A percentile compares a stretch with the other conserved stretches of the same genome.
These are phyloP conservation scores for Epithemia pelagica DNA, from an alignment of 108 stramenopile genomes.

Conservation along the genomic window DNA sequence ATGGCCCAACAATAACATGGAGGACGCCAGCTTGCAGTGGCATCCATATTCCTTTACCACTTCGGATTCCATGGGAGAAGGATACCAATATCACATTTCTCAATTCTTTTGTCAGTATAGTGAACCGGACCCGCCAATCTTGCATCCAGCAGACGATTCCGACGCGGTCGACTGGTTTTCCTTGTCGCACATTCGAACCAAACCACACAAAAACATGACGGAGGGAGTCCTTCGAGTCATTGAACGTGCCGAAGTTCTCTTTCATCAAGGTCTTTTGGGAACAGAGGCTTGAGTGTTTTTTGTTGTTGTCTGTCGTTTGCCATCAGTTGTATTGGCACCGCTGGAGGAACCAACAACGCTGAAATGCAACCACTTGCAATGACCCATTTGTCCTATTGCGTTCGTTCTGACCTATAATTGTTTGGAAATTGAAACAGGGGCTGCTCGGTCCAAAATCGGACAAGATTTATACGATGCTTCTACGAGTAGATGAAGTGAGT, in stretches of 20 bases:
- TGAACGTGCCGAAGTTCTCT: background rate
- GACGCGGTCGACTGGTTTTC: conserved; percentile 38
- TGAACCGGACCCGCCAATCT: background rate
- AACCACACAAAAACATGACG: background rate
- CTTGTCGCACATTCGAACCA: conserved; percentile 16
- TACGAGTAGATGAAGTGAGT: too few relatives aligned
- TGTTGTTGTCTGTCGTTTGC: too few relatives aligned
- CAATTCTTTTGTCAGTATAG: conserved; percentile 19
- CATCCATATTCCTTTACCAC: conserved; percentile 25
- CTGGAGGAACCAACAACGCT: too few relatives aligned
- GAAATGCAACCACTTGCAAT: too few relatives aligned
- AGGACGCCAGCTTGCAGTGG: conserved; percentile 29
- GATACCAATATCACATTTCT: conserved; percentile 67
- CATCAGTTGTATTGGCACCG: too few relatives aligned
- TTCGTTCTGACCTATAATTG: too few relatives aligned
- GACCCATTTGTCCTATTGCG: too few relatives aligned
- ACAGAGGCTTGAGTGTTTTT: too few relatives aligned
- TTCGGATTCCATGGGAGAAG: conserved; percentile 29
- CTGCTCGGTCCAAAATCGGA: too few relatives aligned
- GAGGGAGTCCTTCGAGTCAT: background rate
- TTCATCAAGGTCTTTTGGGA: background rate
- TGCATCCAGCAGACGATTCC: conserved; percentile 37
- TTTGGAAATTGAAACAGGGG: too few relatives aligned
- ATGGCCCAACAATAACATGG: background rate
- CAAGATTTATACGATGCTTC: too few relatives aligned